Evolutionary conservation across 1,284 basidiomycete species (phyloP), one percentile per base, ranked within the genome.

Genomic region (Anthracocystis panici-leucophaei): DNA sequence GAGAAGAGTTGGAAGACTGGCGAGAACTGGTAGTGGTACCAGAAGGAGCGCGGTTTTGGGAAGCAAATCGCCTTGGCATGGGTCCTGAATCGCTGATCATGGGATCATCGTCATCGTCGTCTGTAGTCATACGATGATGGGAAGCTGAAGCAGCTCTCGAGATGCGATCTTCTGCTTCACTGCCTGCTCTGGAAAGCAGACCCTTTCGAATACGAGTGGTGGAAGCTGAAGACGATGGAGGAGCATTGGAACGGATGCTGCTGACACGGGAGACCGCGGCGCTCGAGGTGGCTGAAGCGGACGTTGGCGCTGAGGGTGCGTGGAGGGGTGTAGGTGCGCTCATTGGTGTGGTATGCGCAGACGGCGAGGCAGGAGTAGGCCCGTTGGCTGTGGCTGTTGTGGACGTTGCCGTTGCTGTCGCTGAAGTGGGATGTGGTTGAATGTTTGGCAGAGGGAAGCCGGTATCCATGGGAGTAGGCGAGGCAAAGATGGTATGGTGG

Each of bases 81-180:
- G 72, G 67, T 2, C 67, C 77, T 7, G 77, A 77, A 42, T 77
- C 77, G 48, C 67, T 77, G 63, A 75, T 70, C 48, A 77, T 64
- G 35, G 53, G 54, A 8, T 66, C 65, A 8, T 66, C 35, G n/a
- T 72, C 67, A 8, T 79, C 75, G 11, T 77, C 75, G 48, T 78
- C 76, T 18, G 75, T 74, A 10, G 70, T 70, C 52, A 73, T 56
- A 10, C 31, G 72, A 2, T 53, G 41, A 10, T 69, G 59, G 5
- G 66, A 41, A 2, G 51, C 62, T 2, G 72, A 69, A 1, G 56
- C 57, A n/a, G 49, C 49, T 4, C 59, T 55, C n/a, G 51, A 33
- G 12, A 58, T 29, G 14, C 70, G 49, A n/a, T 77, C 75, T 35
- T 74, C 75, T 9, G 70, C 75, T 48, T 74, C 75, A 53, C 65